Evolutionary conservation across 2,329 filamentous ascomycete genomes (phyloP).

Genomic region (Zymoseptoria crescenta): DNA sequence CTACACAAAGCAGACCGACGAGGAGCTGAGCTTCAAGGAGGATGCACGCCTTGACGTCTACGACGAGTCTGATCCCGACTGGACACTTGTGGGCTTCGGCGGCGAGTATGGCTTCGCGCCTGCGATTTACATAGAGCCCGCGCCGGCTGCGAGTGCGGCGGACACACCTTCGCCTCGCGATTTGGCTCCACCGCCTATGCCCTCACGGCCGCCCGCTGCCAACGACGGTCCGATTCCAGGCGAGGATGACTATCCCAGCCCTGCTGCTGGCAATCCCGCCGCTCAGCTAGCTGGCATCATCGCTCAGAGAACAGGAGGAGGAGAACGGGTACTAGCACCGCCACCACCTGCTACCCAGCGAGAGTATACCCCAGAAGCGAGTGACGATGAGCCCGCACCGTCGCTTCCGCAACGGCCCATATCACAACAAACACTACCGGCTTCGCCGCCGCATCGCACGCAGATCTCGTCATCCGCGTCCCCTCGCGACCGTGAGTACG

Average conservation of each 20-base stretch:
- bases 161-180: slow-evolving; percentile 29
- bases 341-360: slow-evolving; percentile 48
- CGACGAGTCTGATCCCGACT: slow-evolving; percentile 87
- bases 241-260: slow-evolving; percentile 36
- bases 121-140: slow-evolving; percentile 85
- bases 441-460: slow-evolving; percentile 39
- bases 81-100: slow-evolving; percentile 82
- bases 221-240: slow-evolving; percentile 32
- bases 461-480: slow-evolving; percentile 33
- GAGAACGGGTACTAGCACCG: slow-evolving; percentile 34
- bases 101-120: slow-evolving; percentile 90
- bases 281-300: slow-evolving; percentile 50
- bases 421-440: slow-evolving; percentile 39
- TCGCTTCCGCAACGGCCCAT: slow-evolving; percentile 56
- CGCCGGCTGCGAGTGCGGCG: slow-evolving; percentile 42
- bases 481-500: slow-evolving; percentile 25
- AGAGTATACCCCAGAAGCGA: slow-evolving; percentile 58
- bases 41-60: slow-evolving; percentile 76
- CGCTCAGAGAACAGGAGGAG: slow-evolving; percentile 39
- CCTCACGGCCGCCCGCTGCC: slow-evolving; percentile 31
- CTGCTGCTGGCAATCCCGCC: slow-evolving; percentile 45
- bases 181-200: slow-evolving; percentile 31
- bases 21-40: slow-evolving; percentile 92
- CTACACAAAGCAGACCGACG: slow-evolving; percentile 93
- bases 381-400: slow-evolving; percentile 57